Percentiles rank a stretch among this genome's conserved stretches.
Evolutionary conservation across 192 early-diverging fungal genomes (phyloP).

Genomic region (Spinellus fusiger): DNA sequence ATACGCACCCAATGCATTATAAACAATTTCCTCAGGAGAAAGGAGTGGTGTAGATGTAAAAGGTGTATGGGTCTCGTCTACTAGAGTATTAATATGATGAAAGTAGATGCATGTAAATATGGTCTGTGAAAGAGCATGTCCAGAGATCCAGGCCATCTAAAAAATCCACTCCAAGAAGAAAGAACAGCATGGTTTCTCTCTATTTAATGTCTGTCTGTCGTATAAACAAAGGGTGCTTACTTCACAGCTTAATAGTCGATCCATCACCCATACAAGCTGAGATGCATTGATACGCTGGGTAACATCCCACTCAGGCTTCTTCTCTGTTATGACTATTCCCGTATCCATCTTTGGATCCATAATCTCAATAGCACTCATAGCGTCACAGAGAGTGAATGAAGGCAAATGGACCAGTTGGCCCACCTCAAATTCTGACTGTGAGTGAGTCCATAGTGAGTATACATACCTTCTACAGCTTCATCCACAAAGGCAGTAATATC

Average conservation of each 20-base stretch:
- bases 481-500: slow-evolving; percentile 42
- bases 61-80: background rate
- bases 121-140: slow-evolving; percentile 55
- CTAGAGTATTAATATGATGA: slow-evolving; percentile 35
- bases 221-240: slow-evolving; percentile 21
- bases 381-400: slow-evolving; percentile 53
- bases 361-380: slow-evolving; percentile 63
- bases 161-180: background rate
- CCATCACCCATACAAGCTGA: slow-evolving; percentile 47
- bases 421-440: too few species aligned
- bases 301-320: slow-evolving; percentile 31
- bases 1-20: slow-evolving; percentile 39
- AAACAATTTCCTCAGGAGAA: slow-evolving; percentile 26
- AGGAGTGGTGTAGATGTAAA: background rate
- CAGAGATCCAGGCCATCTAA: slow-evolving; percentile 58
- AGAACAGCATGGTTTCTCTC: background rate
- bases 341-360: slow-evolving; percentile 64
- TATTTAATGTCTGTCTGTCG: background rate
- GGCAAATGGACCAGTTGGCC: slow-evolving; percentile 52
- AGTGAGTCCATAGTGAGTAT: too few species aligned
- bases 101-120: slow-evolving; percentile 52
- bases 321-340: slow-evolving; percentile 46
- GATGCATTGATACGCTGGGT: slow-evolving; percentile 23
- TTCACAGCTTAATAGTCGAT: slow-evolving; percentile 47
- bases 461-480: too few species aligned